Base-by-base conservation (phyloP, 495 filamentous ascomycete species). In the Trichocladium uniseriatum region DNA sequence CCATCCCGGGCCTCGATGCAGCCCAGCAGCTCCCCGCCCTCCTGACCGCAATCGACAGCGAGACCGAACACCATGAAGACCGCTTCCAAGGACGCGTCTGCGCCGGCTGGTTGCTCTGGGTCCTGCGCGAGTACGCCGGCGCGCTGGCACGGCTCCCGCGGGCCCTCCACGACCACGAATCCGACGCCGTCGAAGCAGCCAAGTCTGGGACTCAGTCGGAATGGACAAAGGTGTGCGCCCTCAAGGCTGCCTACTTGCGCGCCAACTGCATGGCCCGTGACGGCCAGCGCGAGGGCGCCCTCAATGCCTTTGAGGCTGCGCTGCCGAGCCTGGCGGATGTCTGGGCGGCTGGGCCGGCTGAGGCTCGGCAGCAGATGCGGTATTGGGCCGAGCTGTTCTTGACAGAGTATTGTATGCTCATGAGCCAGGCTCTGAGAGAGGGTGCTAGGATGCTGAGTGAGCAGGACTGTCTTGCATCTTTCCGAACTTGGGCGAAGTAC, bases 91-190 rank as follows among this genome's bases (percentile, higher is more conserved):
- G 85, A 16, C 80, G 78, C 49, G 79, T 89, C 36, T 94, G 87
- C 63, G 57, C 90, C 21, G 89, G 79, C 44, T 91, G 87, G 86
- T 68, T 94, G 52, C 81, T 94, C 61, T 88, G 82, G 79, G 77
- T 77, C 5, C 60, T 89, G 29, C 79, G 78, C 24, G 83, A 94
- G 46, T 80, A 82, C 19, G 68, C 62, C 3, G 61, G 80, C 19
- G 84, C 85, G 2, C 67, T 78, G 21, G 66, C 69, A 29, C 76
- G 72, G 15, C 70, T 94, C 15, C 84, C 87, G 19, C 76, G 74
- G 47, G 74, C 79, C 51, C 70, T 86, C 43, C 75, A 70, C 35
- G 60, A 66, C 35, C 72, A 76, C 38, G 60, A 79, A n/a, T n/a
- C n/a, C 35, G 60, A 77, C n/a, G 11, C 36, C 37, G 67, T 67